Evolutionary conservation across 2,329 filamentous ascomycete species (phyloP), one percentile per base, ranked within the genome.

Genomic region (Elsinoe necatrix): DNA sequence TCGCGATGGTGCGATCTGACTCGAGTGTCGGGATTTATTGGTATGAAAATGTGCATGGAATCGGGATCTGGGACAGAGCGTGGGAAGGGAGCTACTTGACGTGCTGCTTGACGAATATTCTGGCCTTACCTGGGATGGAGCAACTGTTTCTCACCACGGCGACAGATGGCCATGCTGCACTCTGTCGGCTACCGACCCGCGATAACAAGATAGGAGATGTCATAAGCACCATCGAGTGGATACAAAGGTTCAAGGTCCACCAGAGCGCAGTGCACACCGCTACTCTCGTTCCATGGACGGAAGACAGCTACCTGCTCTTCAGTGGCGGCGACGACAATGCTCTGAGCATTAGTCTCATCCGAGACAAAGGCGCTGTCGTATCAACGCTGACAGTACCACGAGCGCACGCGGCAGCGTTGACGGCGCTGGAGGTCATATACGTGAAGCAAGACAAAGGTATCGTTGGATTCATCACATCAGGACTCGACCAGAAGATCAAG

Each of bases 291-390:
- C 45, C 64, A 25, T 54, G 75, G 12, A 62, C 65, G 16, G 60
- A 66, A 27, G 63, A 62, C n/a, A 61, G 70, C 54, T 63, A 73
- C 62, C 62, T 87, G 0, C 66, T 95, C 16, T 69, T 88, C 3
- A 90, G 89, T 0, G 89, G 88, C 23, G 90, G 93, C 20, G 93
- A 98, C 64, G 93, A 97, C 69, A 93, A 93, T 60, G 85, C 86
- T 2, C 69, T 97, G 0, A 84, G 80, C 0, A 65, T 88, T 9
- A 80, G 79, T 0, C 66, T 29, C 25, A 20, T 18, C 12, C 31
- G 45, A 21, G 9, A 37, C 3, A 21, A 41, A 34, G 45, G 21
- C 37, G 20, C n/a, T 7, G 18, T 14, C 9, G 54, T 60, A 9
- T 45, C 57, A 1, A 72, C 71, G 1, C 61, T 74, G 3, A 61